Evolutionary conservation across 441 rosid genomes (phyloP).

Genomic region (Brassica hybrid): DNA sequence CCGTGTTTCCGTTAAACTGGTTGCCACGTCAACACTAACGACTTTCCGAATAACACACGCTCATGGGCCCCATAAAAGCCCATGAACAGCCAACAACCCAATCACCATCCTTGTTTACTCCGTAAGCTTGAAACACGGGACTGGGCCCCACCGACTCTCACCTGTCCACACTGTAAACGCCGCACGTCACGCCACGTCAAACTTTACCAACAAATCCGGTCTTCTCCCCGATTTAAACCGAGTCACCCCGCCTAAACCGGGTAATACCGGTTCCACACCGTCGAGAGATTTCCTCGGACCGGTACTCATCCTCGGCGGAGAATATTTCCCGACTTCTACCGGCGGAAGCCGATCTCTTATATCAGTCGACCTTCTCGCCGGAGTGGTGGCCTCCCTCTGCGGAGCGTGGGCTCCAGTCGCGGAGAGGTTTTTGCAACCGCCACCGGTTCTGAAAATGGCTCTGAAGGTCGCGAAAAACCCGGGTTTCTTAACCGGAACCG

Average conservation of each 20-base stretch:
- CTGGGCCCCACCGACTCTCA: conserved; percentile 20
- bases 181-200: conserved; percentile 55
- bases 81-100: conserved; percentile 10
- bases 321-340: conserved; percentile 43
- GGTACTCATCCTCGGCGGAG: conserved; percentile 44
- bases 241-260: conserved; percentile 74
- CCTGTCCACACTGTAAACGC: conserved; percentile 20
- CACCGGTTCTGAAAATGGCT: conserved; percentile 56
- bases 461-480: conserved; percentile 63
- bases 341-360: conserved; percentile 63
- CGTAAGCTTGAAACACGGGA: conserved; percentile 22
- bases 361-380: conserved; percentile 39
- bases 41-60: conserved; percentile 29
- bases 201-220: conserved; percentile 61
- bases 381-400: not conserved
- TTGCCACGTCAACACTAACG: conserved; percentile 38
- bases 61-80: conserved; percentile 19
- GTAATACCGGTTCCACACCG: conserved; percentile 23
- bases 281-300: conserved; percentile 19
- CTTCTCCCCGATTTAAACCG: conserved; percentile 90
- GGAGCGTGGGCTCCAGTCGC: conserved; percentile 30
- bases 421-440: conserved; percentile 36
- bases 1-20: conserved; percentile 43
- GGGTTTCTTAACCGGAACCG: conserved; percentile 42
- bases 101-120: conserved; percentile 29